These are phyloP conservation scores for Claviceps pazoutovae DNA, from an alignment of 2,329 filamentous ascomycete genomes.

Conservation along the genomic window DNA sequence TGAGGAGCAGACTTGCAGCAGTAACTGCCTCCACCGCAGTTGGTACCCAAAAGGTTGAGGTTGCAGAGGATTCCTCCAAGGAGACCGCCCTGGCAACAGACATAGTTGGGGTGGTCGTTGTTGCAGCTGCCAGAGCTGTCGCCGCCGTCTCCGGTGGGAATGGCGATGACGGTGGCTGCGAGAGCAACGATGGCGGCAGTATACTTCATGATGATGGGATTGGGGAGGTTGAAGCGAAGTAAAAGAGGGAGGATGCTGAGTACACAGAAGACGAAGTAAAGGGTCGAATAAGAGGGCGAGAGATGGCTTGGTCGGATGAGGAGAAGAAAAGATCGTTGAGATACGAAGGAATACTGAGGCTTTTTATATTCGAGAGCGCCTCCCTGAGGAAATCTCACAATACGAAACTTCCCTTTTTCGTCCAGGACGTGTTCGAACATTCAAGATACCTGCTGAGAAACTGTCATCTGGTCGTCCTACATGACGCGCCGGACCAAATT, in stretches of 20 bases:
- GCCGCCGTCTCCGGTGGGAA: neutral
- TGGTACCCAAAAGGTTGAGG: neutral
- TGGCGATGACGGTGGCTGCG: constrained; percentile 1
- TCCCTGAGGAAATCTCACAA: neutral
- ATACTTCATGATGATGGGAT: constrained; percentile 4
- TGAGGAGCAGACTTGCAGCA: constrained; percentile 3
- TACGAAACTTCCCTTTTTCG: no score
- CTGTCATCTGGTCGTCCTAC: no score
- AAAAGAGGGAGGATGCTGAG: neutral
- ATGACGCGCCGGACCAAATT: no score
- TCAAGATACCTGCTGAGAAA: no score
- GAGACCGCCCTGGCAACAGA: constrained; percentile 1
- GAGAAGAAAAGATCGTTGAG: neutral
- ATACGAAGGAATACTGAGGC: neutral
- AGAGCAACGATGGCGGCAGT: constrained; percentile 1
- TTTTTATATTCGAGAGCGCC: neutral
- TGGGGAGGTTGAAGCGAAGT: neutral
- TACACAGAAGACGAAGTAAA: neutral
- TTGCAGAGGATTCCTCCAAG: constrained; percentile 1
- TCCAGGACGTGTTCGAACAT: no score
- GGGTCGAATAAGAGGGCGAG: neutral
- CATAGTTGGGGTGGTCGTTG: neutral
- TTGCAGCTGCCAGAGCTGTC: neutral
- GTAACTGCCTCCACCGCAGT: neutral
- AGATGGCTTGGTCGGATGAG: neutral